phyloP scores from a whole-genome alignment of 176 grass and related monocot genomes.

The Thinopyrum elongatum region DNA sequence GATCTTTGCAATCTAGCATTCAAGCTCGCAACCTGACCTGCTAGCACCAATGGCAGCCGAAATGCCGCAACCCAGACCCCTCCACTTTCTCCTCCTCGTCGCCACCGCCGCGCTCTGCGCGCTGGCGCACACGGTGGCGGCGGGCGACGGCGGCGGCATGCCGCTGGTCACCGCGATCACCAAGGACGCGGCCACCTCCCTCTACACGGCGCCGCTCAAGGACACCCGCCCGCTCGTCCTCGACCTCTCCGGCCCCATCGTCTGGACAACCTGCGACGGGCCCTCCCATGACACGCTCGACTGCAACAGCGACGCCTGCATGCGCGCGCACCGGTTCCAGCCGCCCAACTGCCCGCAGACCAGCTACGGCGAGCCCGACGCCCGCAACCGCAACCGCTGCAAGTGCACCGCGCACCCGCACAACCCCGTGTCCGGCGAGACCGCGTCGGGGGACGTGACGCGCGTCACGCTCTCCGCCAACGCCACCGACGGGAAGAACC shows the following conservation, averaged over 20 bases:
- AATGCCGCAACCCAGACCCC: not conserved
- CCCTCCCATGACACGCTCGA: not conserved
- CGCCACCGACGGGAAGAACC: constrained; percentile 65
- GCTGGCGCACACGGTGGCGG: not conserved
- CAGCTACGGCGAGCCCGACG: constrained; percentile 19
- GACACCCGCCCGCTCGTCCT: constrained; percentile 28
- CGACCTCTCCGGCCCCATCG: constrained; percentile 50
- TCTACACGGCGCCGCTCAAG: constrained; percentile 31
- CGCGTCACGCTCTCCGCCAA: constrained; percentile 18
- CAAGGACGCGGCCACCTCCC: constrained; percentile 34
- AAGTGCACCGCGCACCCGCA: constrained; percentile 40
- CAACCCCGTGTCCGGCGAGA: constrained; percentile 40
- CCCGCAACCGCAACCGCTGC: constrained; percentile 18
- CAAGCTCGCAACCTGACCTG: not conserved
- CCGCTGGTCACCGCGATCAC: constrained; percentile 30
- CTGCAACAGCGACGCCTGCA: constrained; percentile 36
- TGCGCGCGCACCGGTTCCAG: constrained; percentile 29
- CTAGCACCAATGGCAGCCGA: not conserved
- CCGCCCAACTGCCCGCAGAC: constrained; percentile 26
- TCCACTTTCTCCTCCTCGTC: not conserved
- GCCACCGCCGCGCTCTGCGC: not conserved
- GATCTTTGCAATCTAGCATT: too few relatives aligned
- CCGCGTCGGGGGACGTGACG: constrained; percentile 34
- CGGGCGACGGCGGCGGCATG: not conserved
- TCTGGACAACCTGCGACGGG: constrained; percentile 32